These are phyloP conservation scores for Phoma sp. DNA, from an alignment of 2,329 filamentous ascomycete species.

Conservation along the genomic window DNA sequence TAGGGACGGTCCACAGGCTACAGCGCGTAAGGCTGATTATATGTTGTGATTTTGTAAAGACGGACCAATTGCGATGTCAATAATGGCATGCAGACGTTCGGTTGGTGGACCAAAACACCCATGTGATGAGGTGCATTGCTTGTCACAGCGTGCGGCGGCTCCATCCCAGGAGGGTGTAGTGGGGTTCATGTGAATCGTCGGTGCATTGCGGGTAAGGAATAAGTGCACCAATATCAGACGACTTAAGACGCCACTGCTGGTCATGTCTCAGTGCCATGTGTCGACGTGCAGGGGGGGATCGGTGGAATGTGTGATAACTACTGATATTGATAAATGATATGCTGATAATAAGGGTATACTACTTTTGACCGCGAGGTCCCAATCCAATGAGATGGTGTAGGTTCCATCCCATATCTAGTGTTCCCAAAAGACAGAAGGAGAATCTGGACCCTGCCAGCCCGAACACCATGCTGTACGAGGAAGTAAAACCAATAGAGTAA, in stretches of 20 bases:
- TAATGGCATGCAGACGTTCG: background rate
- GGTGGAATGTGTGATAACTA: background rate
- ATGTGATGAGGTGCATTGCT: conserved; percentile 16
- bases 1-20: background rate
- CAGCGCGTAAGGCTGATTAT: conserved; percentile 8
- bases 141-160: conserved; percentile 11
- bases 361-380: conserved; percentile 27
- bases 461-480: conserved; percentile 24
- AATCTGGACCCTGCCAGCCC: conserved; percentile 37
- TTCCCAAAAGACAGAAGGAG: conserved; percentile 26
- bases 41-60: background rate
- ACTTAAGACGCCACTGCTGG: background rate
- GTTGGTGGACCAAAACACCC: conserved; percentile 8
- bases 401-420: conserved; percentile 15
- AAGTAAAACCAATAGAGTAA: conserved; percentile 25
- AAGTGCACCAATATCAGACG: conserved; percentile 1
- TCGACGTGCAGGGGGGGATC: background rate
- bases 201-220: background rate
- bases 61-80: background rate
- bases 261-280: conserved; percentile 14
- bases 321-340: conserved; percentile 12
- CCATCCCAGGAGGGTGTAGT: conserved; percentile 4
- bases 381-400: conserved; percentile 7
- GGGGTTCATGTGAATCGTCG: conserved; percentile 1
- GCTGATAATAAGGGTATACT: conserved; percentile 18